Conservation (phyloP, 768 basidiomycete genomes). For the Pleurotus pulmonarius region DNA sequence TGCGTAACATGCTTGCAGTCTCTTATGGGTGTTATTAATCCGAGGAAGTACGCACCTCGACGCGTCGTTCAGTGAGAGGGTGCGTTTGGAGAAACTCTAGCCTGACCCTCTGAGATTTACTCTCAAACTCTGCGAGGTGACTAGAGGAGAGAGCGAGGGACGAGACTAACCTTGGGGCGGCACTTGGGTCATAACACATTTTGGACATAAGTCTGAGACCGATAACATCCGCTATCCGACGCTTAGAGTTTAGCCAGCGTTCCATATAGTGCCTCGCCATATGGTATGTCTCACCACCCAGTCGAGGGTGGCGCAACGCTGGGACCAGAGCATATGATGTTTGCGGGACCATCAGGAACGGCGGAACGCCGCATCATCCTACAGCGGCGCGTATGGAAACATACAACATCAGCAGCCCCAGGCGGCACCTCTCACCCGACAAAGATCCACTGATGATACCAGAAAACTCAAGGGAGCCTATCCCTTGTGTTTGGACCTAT, state of each 20-base stretch:
- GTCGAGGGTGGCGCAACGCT: background rate
- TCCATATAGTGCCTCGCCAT: conserved; percentile 5
- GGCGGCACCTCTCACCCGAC: background rate
- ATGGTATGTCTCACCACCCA: background rate
- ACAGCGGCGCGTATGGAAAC: background rate
- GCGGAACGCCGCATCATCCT: conserved; percentile 6
- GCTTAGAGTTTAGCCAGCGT: too few species aligned
- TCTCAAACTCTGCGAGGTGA: conserved; percentile 49
- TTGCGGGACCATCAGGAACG: conserved; percentile 2
- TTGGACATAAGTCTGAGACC: conserved; percentile 76
- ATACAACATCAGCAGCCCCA: conserved; percentile 1
- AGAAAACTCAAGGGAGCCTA: background rate
- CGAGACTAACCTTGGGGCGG: conserved; percentile 60
- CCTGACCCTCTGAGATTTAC: conserved; percentile 16
- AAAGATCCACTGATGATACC: conserved; percentile 1
- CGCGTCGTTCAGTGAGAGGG: conserved; percentile 68
- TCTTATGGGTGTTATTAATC: too few species aligned
- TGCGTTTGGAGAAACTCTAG: conserved; percentile 77
- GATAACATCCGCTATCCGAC: conserved; percentile 72
- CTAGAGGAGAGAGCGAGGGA: background rate
- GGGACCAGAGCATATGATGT: conserved; percentile 1
- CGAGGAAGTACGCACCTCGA: conserved; percentile 47
- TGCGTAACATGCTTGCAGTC: too few species aligned
- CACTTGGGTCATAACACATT: conserved; percentile 85
- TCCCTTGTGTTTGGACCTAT: background rate